A percentile compares a stretch with the other conserved stretches of the same genome.
phyloP scores from a whole-genome alignment of 257 asterid genomes.

The Solanum lignicaule region DNA sequence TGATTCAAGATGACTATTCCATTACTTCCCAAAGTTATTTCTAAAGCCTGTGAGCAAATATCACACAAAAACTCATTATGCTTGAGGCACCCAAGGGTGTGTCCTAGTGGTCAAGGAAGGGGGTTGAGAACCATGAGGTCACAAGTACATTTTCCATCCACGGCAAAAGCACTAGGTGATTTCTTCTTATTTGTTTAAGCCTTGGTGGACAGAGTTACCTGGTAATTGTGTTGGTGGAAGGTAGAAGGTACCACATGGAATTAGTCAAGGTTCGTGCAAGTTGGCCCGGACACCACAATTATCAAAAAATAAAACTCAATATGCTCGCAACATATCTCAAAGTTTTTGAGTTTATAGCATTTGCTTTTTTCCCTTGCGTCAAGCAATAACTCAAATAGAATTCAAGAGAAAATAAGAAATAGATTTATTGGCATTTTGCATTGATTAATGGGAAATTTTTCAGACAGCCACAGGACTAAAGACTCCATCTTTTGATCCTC shows the following conservation, averaged over 20 bases:
- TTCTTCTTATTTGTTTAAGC: neutral
- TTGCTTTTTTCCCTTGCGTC: neutral
- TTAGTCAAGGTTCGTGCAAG: neutral
- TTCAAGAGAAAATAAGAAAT: neutral
- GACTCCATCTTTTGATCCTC: neutral
- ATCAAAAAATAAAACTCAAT: neutral
- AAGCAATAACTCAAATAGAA: neutral
- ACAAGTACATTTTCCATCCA: neutral
- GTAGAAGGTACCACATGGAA: neutral
- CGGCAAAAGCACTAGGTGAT: neutral
- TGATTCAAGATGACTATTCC: neutral
- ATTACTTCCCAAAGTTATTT: neutral
- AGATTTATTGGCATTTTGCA: neutral
- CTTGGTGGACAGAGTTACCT: neutral
- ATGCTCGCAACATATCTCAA: neutral
- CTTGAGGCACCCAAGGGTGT: neutral
- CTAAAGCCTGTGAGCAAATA: neutral
- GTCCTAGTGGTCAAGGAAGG: neutral
- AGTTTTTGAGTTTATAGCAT: neutral
- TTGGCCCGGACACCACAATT: neutral
- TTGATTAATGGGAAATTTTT: neutral
- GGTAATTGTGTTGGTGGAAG: neutral
- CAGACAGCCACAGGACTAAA: neutral
- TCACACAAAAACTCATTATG: neutral
- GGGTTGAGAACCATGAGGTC: neutral